Percentiles rank a stretch among this genome's conserved stretches.
Evolutionary conservation across 176 grass and related monocot species (phyloP).

Genomic region (Urochloa ruziziensis): DNA sequence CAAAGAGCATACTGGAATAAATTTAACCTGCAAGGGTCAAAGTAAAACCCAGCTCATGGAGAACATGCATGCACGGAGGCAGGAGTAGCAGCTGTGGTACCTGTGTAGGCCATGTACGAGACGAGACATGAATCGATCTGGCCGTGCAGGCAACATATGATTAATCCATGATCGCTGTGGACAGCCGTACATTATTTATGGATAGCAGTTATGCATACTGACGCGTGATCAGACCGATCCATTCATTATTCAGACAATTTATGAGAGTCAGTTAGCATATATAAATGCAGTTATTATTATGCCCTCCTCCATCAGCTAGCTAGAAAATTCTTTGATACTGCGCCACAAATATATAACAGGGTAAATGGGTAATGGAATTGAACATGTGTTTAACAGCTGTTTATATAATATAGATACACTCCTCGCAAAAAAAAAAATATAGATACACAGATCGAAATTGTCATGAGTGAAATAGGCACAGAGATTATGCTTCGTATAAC

Average conservation of each 20-base stretch:
- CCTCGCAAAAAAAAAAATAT: no score
- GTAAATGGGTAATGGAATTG: no score
- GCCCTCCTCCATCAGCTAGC: not conserved
- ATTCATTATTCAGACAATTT: conserved; percentile 3
- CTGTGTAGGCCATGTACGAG: not conserved
- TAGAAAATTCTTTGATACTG: no score
- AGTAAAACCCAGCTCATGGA: not conserved
- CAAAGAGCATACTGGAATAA: no score
- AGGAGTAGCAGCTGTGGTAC: not conserved
- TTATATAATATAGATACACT: not conserved
- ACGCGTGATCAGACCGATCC: not conserved
- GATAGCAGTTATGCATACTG: conserved; percentile 15
- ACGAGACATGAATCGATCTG: not conserved
- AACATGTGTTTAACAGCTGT: not conserved
- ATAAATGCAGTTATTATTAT: not conserved
- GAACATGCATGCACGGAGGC: not conserved
- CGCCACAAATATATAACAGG: no score
- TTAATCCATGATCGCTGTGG: conserved; percentile 10
- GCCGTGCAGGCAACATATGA: not conserved
- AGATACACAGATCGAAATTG: not conserved
- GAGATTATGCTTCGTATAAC: not conserved
- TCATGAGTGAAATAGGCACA: not conserved
- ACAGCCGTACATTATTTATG: conserved; percentile 20
- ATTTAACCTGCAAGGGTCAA: no score
- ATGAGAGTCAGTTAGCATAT: conserved; percentile 4